Evolutionary conservation across 2,329 filamentous ascomycete species (phyloP).

Genomic region (Fusarium mundagurra): DNA sequence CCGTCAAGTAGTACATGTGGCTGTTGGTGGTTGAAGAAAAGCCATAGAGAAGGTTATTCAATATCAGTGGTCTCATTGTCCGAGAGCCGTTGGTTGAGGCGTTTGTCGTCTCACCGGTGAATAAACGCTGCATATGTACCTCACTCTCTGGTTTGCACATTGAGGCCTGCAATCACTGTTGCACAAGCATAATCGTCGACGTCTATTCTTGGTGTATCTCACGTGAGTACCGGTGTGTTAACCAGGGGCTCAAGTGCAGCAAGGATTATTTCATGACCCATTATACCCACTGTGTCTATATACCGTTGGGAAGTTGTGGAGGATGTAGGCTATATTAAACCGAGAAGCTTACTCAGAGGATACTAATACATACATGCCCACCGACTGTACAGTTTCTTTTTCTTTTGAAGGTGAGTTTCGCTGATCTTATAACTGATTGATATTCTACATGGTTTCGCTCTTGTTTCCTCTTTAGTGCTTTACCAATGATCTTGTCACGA

Average conservation of each 20-base stretch:
- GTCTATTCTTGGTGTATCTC: not conserved
- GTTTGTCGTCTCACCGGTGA: not conserved
- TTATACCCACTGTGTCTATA: constrained; percentile 4
- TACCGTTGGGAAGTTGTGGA: constrained; percentile 15
- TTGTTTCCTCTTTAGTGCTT: not conserved
- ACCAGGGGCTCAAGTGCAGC: not conserved
- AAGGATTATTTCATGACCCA: not conserved
- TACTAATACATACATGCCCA: not conserved
- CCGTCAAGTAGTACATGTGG: not conserved
- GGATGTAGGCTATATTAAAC: constrained; percentile 1
- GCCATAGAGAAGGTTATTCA: too few relatives aligned
- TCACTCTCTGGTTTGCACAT: not conserved
- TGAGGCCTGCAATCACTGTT: not conserved
- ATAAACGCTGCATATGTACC: not conserved
- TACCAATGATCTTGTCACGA: not conserved
- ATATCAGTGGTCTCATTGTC: not conserved
- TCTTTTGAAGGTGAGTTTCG: not conserved
- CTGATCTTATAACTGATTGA: not conserved
- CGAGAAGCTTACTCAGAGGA: not conserved
- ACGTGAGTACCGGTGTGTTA: not conserved
- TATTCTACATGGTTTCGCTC: not conserved
- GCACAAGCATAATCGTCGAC: not conserved
- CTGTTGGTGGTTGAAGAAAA: not conserved
- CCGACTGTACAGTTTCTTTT: not conserved
- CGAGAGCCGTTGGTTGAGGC: constrained; percentile 4